A percentile compares a stretch with the other conserved stretches of the same genome.
Evolutionary conservation across 2,329 filamentous ascomycete species (phyloP).

Genomic region (Sordariomycetes sp.): DNA sequence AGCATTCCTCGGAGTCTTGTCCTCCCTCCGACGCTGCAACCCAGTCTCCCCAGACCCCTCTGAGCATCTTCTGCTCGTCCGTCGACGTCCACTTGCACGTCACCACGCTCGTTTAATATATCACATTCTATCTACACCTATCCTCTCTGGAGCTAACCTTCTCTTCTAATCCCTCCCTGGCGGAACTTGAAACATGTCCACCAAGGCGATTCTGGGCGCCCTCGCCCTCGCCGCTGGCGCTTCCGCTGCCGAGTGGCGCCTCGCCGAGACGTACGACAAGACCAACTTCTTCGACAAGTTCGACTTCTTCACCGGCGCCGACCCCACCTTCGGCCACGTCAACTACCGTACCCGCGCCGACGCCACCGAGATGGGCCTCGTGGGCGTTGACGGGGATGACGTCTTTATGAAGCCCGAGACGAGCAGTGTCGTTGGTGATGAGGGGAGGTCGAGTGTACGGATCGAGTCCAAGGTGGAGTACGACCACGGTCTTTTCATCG

Average conservation of each 20-base stretch:
- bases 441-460: slow-evolving; percentile 44
- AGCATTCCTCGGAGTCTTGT: too few species aligned
- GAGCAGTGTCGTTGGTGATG: slow-evolving; percentile 11
- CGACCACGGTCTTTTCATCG: slow-evolving; percentile 53
- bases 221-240: slow-evolving; percentile 2
- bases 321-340: slow-evolving; percentile 55
- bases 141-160: neutral
- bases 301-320: slow-evolving; percentile 24
- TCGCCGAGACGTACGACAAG: slow-evolving; percentile 6
- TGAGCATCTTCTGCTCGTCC: neutral
- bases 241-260: slow-evolving; percentile 1
- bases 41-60: neutral
- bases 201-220: neutral
- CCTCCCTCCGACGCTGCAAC: too few species aligned
- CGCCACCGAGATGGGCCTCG: slow-evolving; percentile 20
- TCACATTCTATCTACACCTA: neutral
- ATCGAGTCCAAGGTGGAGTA: slow-evolving; percentile 50
- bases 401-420: slow-evolving; percentile 26
- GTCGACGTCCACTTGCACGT: slow-evolving; percentile 2
- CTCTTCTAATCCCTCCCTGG: neutral
- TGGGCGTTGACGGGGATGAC: slow-evolving; percentile 16
- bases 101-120: neutral
- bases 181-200: neutral
- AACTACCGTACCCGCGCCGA: slow-evolving; percentile 27
- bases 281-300: slow-evolving; percentile 35